Evolutionary conservation across 2,329 filamentous ascomycete species (phyloP).

Genomic region (Hirsutella minnesotensis): DNA sequence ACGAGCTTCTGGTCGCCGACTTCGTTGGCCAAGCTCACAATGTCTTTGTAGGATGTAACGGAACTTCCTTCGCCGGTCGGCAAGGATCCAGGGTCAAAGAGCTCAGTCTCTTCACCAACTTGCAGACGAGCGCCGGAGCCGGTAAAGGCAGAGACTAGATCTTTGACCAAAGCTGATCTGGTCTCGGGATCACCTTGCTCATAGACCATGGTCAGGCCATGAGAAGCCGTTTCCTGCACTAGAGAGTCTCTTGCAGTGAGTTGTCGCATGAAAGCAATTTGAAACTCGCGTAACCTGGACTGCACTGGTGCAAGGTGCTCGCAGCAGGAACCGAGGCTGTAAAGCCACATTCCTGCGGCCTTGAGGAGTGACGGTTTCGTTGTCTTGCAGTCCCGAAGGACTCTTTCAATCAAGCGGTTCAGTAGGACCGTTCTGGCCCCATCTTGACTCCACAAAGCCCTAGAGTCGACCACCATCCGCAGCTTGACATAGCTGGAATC

Average conservation of each 20-base stretch:
- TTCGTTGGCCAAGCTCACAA: constrained; percentile 88
- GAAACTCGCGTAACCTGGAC: constrained; percentile 61
- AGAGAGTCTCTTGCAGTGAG: constrained; percentile 83
- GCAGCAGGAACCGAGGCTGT: constrained; percentile 84
- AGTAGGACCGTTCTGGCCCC: constrained; percentile 31
- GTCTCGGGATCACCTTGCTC: constrained; percentile 76
- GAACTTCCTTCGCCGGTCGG: constrained; percentile 84
- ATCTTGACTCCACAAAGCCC: constrained; percentile 20
- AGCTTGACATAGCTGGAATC: constrained; percentile 67
- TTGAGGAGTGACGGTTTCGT: constrained; percentile 85
- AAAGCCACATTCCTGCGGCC: constrained; percentile 88
- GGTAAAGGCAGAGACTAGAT: constrained; percentile 82
- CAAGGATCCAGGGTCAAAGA: constrained; percentile 83
- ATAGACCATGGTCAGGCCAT: constrained; percentile 85
- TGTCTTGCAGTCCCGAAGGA: constrained; percentile 65
- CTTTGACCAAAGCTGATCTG: constrained; percentile 72
- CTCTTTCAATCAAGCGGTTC: constrained; percentile 51
- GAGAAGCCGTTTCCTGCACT: constrained; percentile 88
- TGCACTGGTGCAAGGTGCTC: constrained; percentile 69
- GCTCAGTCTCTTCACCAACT: constrained; percentile 79
- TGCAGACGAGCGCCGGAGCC: constrained; percentile 64
- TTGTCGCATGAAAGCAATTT: constrained; percentile 78
- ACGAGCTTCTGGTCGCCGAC: constrained; percentile 93
- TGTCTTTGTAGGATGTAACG: constrained; percentile 94
- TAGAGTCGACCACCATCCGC: constrained; percentile 60